Conservation (phyloP, 2,329 filamentous ascomycete species). For the Zopfia rhizophila region DNA sequence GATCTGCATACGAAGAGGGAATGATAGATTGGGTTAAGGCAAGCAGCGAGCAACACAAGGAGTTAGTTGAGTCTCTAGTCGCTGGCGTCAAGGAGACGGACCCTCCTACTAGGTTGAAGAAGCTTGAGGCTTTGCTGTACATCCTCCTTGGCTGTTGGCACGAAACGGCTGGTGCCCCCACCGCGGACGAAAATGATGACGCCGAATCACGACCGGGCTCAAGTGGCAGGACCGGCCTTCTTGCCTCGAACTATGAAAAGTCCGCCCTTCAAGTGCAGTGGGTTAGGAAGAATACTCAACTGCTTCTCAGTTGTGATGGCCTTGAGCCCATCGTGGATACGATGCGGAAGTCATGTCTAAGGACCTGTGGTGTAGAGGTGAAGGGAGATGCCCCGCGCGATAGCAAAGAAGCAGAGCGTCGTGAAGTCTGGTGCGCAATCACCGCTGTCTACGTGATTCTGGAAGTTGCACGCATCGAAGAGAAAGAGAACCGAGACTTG, state of each 20-base stretch:
- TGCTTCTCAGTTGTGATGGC: conserved; percentile 54
- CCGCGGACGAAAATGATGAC: conserved; percentile 16
- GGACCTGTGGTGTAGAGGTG: conserved; percentile 41
- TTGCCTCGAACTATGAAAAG: conserved; percentile 32
- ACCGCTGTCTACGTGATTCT: conserved; percentile 61
- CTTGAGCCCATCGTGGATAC: conserved; percentile 53
- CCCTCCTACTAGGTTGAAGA: conserved; percentile 42
- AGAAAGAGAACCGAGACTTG: conserved; percentile 59
- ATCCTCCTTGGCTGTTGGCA: conserved; percentile 61
- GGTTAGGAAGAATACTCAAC: conserved; percentile 57
- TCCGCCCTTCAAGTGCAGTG: conserved; percentile 56
- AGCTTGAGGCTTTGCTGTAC: conserved; percentile 58
- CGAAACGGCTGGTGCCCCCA: conserved; percentile 58
- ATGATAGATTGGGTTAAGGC: conserved; percentile 73
- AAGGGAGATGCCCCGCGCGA: conserved; percentile 39
- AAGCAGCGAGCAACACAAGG: conserved; percentile 63
- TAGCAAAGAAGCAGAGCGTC: conserved; percentile 50
- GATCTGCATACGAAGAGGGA: conserved; percentile 52
- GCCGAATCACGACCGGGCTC: conserved; percentile 24
- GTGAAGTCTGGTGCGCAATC: conserved; percentile 61
- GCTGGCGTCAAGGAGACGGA: conserved; percentile 43
- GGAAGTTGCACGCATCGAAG: conserved; percentile 54
- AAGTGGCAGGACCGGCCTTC: conserved; percentile 9
- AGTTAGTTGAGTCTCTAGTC: conserved; percentile 65
- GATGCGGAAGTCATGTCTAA: conserved; percentile 47